Evolutionary conservation across 116 monocot species (phyloP), one percentile per base, ranked within the genome.

Genomic region (Iris pallida): DNA sequence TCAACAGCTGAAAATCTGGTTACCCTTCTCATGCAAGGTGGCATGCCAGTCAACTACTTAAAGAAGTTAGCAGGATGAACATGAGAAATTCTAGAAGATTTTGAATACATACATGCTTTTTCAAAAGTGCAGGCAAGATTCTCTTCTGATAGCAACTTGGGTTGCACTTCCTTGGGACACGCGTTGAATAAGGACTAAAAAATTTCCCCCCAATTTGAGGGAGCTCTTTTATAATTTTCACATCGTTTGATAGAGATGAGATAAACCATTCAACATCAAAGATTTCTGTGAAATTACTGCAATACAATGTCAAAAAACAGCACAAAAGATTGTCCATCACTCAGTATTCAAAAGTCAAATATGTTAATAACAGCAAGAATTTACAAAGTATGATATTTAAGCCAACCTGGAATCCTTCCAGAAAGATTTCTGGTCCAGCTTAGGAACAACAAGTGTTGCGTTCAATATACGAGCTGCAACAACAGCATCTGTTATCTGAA

Each of bases 201-300:
- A 51, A 45, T 61, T 86, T 86, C 42, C 81, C 79, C 57, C 72
- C 62, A 9, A 59, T 82, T 54, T 47, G 64, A 5, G 90, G 86
- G 45, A 81, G 83, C 44, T 84, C 54, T 66, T 83, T 86, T 52
- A 90, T 65, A 58, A 90, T 83, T 69, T 73, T 85, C 8, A 89
- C 83, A 73, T 89, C 85, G 54, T 89, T 80, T 55, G 85, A 80
- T 4, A 95, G 91, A 54, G 75, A 84, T 56, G 86, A 81, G 60
- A 95, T 91, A 65, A 88, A 95, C 91, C 87, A 88, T 45, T 85
- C 71, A 4, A 85, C 85, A 70, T 94, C 90, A 78, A 94, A 94
- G 48, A 94, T 83, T 78, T 94, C 87, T 13, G 73, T 55, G 55
- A 94, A 94, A 73, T 94, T 78, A 70, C 94, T 94, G 87, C 81